Base-by-base conservation (phyloP, 2,329 filamentous ascomycete species). In the Ophiostoma australiae region DNA sequence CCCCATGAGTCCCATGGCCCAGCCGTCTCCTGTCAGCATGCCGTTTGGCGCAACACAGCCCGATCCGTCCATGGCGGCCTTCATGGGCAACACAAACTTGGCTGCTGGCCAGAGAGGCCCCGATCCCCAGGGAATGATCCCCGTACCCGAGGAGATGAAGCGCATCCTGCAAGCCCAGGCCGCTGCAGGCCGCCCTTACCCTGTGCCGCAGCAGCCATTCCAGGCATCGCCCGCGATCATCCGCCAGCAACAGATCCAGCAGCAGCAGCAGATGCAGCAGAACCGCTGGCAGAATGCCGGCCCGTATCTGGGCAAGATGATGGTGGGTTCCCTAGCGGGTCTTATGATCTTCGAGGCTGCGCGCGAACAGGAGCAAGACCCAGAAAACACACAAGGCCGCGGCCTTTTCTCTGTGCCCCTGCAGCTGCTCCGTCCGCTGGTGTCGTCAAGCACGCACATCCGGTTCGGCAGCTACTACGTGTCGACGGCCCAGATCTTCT, bases 301-400 rank as follows among this genome's bases (percentile, higher is more conserved):
- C 15, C 85, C 85, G 1, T 89, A 88, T 73, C 85, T 87, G 72
- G 87, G 87, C 69, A 97, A 96, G 81, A 85, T 97, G 74, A 95
- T 97, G 92, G 89, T 97, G 5, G 94, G 94, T 61, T 94, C 94
- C 23, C 86, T 98, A 72, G 94, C 94, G 33, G 93, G 93, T 17
- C 83, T 98, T 23, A 97, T 98, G 94, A 86, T 97, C 44, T 81
- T 97, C 75, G 93, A 97, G 80, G 93, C 92, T 0, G 84, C 94
- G 70, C 84, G 85, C 48, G 86, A 91, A 77, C 82, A 89, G 75
- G 87, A 93, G 80, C 80, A 87, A 78, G 86, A 87, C 76, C 86
- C 84, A 67, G 89, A 91, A 69, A 84, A 84, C 1, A 84, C 89
- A 6, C 83, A 87, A 68, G 90, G 90, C 66, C 87, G 88, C 52